These are phyloP conservation scores for Epichloe bromicola DNA, from an alignment of 2,329 filamentous ascomycete genomes.

Conservation along the genomic window DNA sequence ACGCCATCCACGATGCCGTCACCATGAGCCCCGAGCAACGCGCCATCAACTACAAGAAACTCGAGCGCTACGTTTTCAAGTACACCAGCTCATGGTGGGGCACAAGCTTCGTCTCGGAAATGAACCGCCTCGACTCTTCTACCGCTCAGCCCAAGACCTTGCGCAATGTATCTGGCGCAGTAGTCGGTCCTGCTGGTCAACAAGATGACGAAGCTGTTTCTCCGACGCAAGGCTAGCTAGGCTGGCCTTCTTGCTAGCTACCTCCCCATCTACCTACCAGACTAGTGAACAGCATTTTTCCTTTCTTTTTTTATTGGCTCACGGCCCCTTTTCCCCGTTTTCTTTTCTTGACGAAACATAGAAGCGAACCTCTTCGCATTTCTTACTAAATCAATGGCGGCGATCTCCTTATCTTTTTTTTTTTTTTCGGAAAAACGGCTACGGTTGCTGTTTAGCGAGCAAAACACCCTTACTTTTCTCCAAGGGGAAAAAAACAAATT, in stretches of 20 bases:
- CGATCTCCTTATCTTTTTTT: too few species aligned
- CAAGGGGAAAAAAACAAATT: too few species aligned
- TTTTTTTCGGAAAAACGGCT: too few species aligned
- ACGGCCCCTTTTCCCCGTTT: too few species aligned
- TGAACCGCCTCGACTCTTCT: slow-evolving; percentile 40
- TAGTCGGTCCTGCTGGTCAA: slow-evolving; percentile 14
- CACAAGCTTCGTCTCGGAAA: slow-evolving; percentile 77
- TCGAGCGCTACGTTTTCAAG: slow-evolving; percentile 92
- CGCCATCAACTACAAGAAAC: slow-evolving; percentile 74
- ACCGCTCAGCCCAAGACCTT: slow-evolving; percentile 26
- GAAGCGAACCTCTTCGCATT: too few species aligned
- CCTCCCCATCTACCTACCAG: too few species aligned
- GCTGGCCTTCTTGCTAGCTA: background rate
- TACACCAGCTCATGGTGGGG: slow-evolving; percentile 98
- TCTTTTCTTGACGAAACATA: too few species aligned
- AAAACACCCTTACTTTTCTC: too few species aligned
- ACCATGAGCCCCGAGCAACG: slow-evolving; percentile 89
- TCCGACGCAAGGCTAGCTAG: slow-evolving; percentile 1
- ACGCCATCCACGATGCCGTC: slow-evolving; percentile 89
- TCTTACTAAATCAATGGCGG: too few species aligned
- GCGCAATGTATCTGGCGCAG: slow-evolving; percentile 27
- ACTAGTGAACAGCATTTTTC: background rate
- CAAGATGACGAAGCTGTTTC: slow-evolving; percentile 5
- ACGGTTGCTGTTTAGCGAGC: too few species aligned
- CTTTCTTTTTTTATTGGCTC: background rate